Evolutionary conservation across 2,329 filamentous ascomycete genomes (phyloP).

Genomic region (Hypoxylon sp.): DNA sequence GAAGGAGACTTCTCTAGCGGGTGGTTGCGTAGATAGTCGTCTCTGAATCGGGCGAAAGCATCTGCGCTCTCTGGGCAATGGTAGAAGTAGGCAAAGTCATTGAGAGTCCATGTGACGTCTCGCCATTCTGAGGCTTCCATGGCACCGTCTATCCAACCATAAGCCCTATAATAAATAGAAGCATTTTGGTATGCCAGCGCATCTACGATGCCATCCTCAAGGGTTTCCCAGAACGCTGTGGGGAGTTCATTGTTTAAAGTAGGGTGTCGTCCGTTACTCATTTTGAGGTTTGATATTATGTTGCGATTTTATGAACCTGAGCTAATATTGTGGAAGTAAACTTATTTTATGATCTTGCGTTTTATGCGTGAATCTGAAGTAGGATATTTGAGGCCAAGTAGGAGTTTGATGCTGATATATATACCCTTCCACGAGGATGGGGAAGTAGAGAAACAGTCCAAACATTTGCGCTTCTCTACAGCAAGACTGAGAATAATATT

Average conservation of each 20-base stretch:
- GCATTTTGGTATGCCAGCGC: not conserved
- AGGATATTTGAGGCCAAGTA: not conserved
- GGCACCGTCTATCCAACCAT: not conserved
- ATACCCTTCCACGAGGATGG: not conserved
- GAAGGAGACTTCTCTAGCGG: not conserved
- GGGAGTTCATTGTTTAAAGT: not conserved
- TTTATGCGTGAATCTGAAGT: not conserved
- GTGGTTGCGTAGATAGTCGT: not conserved
- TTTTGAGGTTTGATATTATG: not conserved
- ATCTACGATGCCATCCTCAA: not conserved
- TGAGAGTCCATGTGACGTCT: constrained; percentile 18
- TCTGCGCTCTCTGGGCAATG: constrained; percentile 13
- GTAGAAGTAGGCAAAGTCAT: constrained; percentile 34
- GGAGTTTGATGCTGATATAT: not conserved
- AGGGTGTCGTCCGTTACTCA: not conserved
- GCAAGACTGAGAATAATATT: not conserved
- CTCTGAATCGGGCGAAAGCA: not conserved
- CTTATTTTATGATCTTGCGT: not conserved
- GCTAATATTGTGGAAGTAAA: not conserved
- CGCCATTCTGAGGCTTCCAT: not conserved
- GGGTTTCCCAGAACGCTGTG: not conserved
- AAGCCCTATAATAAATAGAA: constrained; percentile 12
- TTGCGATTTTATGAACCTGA: not conserved
- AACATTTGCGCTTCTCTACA: not conserved
- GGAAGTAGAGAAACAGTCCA: not conserved